A percentile compares a stretch with the other conserved stretches of the same genome.
These are phyloP conservation scores for Achlya hypogyna DNA, from an alignment of 352 stramenopile genomes.

Conservation along the genomic window DNA sequence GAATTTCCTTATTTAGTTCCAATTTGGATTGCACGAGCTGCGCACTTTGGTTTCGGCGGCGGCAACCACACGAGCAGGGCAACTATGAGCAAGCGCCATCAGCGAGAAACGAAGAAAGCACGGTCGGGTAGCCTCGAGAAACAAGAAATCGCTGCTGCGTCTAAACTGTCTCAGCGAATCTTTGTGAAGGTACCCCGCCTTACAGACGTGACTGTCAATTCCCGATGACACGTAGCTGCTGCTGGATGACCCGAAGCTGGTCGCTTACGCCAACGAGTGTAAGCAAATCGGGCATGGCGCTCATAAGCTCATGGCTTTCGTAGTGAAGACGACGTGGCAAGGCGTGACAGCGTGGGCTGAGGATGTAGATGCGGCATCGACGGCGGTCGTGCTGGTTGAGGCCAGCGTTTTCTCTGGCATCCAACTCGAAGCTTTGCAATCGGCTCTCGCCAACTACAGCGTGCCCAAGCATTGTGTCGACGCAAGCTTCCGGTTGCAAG, in stretches of 20 bases:
- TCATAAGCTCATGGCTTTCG: not conserved
- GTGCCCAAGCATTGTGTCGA: not conserved
- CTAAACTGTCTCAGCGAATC: not conserved
- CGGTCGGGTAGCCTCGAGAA: not conserved
- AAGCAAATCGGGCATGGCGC: too few species aligned
- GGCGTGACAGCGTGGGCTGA: not conserved
- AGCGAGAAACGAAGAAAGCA: not conserved
- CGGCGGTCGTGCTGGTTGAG: not conserved
- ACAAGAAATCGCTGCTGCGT: not conserved
- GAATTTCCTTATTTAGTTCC: not conserved
- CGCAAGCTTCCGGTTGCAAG: not conserved
- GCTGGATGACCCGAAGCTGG: not conserved
- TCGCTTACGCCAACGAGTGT: not conserved
- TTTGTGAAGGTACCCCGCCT: not conserved
- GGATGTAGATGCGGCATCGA: not conserved
- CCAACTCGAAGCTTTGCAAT: not conserved
- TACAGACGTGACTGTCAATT: not conserved
- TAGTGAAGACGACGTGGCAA: not conserved
- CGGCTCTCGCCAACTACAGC: not conserved
- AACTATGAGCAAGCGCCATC: not conserved
- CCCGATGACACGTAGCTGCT: not conserved
- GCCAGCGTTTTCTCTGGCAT: not conserved
- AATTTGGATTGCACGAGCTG: not conserved
- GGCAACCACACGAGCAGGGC: not conserved
- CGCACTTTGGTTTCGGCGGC: not conserved